Base-by-base conservation (phyloP, 345 rosid species). In the Bruguiera gymnorhiza region DNA sequence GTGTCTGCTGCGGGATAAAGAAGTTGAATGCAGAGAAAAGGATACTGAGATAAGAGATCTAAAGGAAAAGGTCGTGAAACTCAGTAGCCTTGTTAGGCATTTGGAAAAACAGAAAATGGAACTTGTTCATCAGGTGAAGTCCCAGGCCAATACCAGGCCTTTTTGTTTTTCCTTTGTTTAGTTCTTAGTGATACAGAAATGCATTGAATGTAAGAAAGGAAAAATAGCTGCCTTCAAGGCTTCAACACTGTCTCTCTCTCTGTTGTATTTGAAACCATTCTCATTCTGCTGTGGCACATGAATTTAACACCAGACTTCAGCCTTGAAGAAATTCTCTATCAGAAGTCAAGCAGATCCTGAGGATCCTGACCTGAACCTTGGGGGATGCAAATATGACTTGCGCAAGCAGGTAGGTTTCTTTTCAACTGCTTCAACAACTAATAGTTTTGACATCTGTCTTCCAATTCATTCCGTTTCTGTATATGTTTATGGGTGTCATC, bases 1-100 rank as follows among this genome's bases (percentile, higher is more conserved):
- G 88, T 94, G 98, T 77, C 69, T 74, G 55, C 67, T 89, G 66
- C 84, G 97, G 51, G 97, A 94, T 73, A 89, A 82, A 73, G 98
- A 94, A 80, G 88, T 83, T 60, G 88, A 84, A 30, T 81, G 89
- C 66, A 83, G 96, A 85, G 98, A 94, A 62, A 88, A 87, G 58
- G 89, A 87, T 11, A 50, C 79, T 4, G 83, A 88, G 66, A 88
- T 87, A 62, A 88, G 84, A 85, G 88, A 85, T 72, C 55, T 92
- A 21, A 92, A 95, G 82, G 94, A 80, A 62, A 87, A 89, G 66
- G 79, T 88, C 31, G 88, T 92, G 55, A 84, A 87, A 81, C 86
- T 87, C 39, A 82, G 77, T 64, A 70, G 80, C 73, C 72, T 78
- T 48, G 88, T 77, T 59, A 83, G 89, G 76, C 90, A 88, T 77